phyloP scores from a whole-genome alignment of 345 rosid species.

The Hibiscus mutabilis region DNA sequence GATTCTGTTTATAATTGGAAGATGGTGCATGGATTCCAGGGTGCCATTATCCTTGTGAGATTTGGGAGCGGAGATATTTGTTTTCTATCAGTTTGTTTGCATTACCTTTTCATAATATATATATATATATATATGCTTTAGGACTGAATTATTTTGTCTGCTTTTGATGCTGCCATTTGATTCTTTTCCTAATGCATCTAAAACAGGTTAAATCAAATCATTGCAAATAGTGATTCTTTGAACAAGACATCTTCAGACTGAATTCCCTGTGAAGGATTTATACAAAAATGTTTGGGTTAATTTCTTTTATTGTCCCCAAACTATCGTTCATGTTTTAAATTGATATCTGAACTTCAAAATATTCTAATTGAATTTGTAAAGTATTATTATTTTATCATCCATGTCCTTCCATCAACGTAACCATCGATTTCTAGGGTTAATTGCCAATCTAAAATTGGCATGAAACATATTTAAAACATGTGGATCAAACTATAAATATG shows the following conservation, averaged over 20 bases:
- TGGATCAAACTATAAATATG: too few species aligned
- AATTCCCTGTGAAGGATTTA: background rate
- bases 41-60: conserved; percentile 3
- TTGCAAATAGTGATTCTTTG: background rate
- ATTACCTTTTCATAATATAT: background rate
- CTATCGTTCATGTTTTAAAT: too few species aligned
- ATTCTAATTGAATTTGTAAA: too few species aligned
- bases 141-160: conserved; percentile 17
- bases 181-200: conserved; percentile 20
- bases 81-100: conserved; percentile 11
- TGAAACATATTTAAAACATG: too few species aligned
- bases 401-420: too few species aligned
- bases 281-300: background rate
- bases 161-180: conserved; percentile 11
- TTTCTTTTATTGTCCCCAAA: too few species aligned
- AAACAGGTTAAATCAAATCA: conserved; percentile 21
- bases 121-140: conserved; percentile 8
- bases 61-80: conserved; percentile 17
- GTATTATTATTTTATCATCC: too few species aligned
- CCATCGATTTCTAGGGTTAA: too few species aligned
- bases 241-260: conserved; percentile 9
- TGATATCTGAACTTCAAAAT: too few species aligned
- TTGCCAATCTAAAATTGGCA: too few species aligned
- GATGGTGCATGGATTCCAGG: conserved; percentile 3
- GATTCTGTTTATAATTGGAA: conserved; percentile 5